Percentiles rank a stretch among this genome's conserved stretches.
Evolutionary conservation across 306 rosid species (phyloP).

Genomic region (Prunus persica): DNA sequence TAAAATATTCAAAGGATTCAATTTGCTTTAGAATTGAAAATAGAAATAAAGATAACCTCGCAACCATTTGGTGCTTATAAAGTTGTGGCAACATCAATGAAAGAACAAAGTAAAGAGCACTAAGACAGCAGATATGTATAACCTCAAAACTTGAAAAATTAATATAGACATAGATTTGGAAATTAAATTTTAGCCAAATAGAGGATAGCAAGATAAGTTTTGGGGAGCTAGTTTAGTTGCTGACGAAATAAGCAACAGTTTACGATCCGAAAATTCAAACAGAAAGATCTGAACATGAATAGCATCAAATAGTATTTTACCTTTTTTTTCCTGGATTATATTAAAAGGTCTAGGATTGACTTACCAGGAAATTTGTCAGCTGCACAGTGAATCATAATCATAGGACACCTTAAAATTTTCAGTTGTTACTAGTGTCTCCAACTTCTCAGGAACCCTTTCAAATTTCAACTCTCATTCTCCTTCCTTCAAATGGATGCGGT

Average conservation of each 20-base stretch:
- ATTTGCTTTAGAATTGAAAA: background rate
- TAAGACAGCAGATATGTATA: background rate
- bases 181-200: background rate
- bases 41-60: background rate
- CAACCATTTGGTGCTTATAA: background rate
- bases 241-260: background rate
- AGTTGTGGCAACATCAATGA: background rate
- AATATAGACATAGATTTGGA: background rate
- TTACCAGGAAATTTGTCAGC: background rate
- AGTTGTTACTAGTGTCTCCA: background rate
- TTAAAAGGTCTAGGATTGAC: background rate
- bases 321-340: background rate
- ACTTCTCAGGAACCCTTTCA: background rate
- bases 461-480: background rate
- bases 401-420: background rate
- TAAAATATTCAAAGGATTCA: background rate
- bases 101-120: background rate
- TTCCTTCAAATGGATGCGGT: background rate
- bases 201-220: background rate
- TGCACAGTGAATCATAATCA: background rate
- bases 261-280: background rate
- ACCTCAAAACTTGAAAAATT: background rate
- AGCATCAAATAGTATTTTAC: background rate
- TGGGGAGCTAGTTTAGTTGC: background rate
- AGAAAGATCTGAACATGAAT: background rate